Evolutionary conservation across 495 filamentous ascomycete genomes (phyloP), one percentile per base, ranked within the genome.

Genomic region (Friedmanniomyces simplex): DNA sequence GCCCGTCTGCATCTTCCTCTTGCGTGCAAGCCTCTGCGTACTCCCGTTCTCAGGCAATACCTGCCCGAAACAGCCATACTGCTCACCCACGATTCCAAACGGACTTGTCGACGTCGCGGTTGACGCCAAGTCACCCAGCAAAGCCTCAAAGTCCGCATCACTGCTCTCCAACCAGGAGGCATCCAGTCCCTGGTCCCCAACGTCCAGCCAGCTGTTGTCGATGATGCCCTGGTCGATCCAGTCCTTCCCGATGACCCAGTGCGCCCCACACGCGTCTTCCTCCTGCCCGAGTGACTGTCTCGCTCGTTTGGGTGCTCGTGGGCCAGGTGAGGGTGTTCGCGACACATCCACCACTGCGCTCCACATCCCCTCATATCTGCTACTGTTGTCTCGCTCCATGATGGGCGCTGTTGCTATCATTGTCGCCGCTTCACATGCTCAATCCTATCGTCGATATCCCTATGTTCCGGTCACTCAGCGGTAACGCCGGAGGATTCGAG

Each of bases 1-100:
- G 2, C 60, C 60, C 11, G 60, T 63, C 24, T 47, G 60, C 60
- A 63, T 63, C 50, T 37, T 49, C 30, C 14, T 41, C 50, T 36
- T 54, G 10, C 46, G 8, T 20, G 2, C 34, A 8, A 16, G 12
- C 48, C 8, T 22, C 46, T 32, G 28, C 28, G 10, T 32, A 32
- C 28, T 32, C 4, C 28, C 28, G 10, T 32, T 32, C 28, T 3
- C 28, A 32, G 28, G 10, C 28, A 32, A 32, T 10, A 10, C 28
- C 28, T 32, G 28, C 10, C 10, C 28, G 28, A 32, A 3, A 32
- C 10, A 32, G 11, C 12, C 30, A 52, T 52, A 32, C 8, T 32
- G 25, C 14, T 43, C 39, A 6, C 39, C 39, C 3, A 20, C 13
- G 39, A 5, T n/a, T 13, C 39, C 3, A 43, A 43, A 43, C n/a